phyloP scores from a whole-genome alignment of 139 green algal species.

The Chlorella sp. region DNA sequence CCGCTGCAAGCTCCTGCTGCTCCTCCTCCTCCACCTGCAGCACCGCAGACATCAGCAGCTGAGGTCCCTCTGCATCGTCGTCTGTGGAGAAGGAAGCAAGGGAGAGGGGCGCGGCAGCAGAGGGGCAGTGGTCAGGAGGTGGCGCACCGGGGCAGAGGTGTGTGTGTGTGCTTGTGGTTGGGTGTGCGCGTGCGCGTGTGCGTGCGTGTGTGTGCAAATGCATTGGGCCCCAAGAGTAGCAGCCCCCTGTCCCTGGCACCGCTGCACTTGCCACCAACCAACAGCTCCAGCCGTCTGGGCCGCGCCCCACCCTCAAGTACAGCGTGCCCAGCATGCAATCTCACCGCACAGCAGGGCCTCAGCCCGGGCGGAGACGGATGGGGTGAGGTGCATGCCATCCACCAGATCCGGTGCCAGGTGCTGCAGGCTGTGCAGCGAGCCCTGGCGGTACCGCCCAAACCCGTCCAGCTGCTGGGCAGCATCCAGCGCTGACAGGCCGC shows the following conservation, averaged over 20 bases:
- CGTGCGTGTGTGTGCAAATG: neutral
- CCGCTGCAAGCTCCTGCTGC: neutral
- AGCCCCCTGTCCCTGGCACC: too few relatives aligned
- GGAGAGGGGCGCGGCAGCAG: neutral
- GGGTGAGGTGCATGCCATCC: slow-evolving; percentile 23
- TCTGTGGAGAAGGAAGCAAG: neutral
- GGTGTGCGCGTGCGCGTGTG: too few relatives aligned
- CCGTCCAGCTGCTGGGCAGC: slow-evolving; percentile 10
- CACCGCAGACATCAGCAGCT: slow-evolving; percentile 18
- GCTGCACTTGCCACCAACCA: neutral
- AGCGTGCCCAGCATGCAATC: neutral
- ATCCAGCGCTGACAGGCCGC: neutral
- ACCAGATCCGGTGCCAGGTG: slow-evolving; percentile 10
- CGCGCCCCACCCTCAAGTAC: neutral
- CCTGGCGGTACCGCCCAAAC: slow-evolving; percentile 30
- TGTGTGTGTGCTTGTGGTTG: neutral
- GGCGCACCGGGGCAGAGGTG: neutral
- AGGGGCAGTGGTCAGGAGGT: neutral
- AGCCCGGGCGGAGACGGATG: neutral
- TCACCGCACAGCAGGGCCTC: slow-evolving; percentile 13
- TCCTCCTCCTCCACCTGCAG: neutral
- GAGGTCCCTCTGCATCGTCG: slow-evolving; percentile 8
- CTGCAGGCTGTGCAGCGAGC: slow-evolving; percentile 23
- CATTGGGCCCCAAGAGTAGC: too few relatives aligned
- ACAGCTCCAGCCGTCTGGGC: neutral